Percentiles rank a stretch among this genome's conserved stretches.
These are phyloP conservation scores for Yamadazyma insecticola DNA, from an alignment of 805 yeast genomes.

Conservation along the genomic window DNA sequence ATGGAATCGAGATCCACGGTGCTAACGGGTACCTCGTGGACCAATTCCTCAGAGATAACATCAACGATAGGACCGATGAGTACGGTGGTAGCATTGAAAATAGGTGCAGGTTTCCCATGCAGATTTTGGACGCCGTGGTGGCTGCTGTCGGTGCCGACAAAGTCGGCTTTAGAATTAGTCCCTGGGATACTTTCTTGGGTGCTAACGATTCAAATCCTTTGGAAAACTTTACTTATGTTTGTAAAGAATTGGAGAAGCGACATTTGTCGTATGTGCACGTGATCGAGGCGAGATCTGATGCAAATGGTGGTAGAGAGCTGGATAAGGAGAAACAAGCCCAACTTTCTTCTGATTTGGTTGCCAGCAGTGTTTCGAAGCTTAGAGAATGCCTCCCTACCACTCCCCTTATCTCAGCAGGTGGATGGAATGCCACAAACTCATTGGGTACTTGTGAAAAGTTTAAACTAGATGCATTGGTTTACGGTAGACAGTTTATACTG, in stretches of 20 bases:
- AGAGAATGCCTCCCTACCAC: conserved; percentile 4
- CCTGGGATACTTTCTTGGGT: conserved; percentile 16
- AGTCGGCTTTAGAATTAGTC: conserved; percentile 15
- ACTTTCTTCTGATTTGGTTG: neutral
- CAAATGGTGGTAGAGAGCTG: conserved; percentile 13
- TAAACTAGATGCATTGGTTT: conserved; percentile 3
- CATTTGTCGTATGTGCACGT: conserved; percentile 9
- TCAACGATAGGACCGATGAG: conserved; percentile 20
- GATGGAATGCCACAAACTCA: conserved; percentile 8
- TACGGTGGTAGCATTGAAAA: conserved; percentile 26
- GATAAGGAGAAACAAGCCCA: conserved; percentile 4
- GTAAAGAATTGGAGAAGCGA: conserved; percentile 12
- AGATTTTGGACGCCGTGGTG: conserved; percentile 17
- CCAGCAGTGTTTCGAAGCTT: conserved; percentile 3
- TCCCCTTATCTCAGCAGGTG: conserved; percentile 12
- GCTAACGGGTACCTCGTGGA: conserved; percentile 27
- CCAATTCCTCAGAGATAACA: conserved; percentile 15
- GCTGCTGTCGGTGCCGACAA: conserved; percentile 13
- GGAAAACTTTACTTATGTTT: conserved; percentile 9
- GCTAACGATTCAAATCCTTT: conserved; percentile 10
- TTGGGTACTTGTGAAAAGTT: conserved; percentile 1
- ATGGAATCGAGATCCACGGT: conserved; percentile 21
- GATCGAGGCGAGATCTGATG: conserved; percentile 10
- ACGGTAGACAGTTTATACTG: conserved; percentile 6
- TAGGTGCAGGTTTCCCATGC: conserved; percentile 15